phyloP scores from a whole-genome alignment of 2,329 filamentous ascomycete species.

The Aspergillus tubingensis region DNA sequence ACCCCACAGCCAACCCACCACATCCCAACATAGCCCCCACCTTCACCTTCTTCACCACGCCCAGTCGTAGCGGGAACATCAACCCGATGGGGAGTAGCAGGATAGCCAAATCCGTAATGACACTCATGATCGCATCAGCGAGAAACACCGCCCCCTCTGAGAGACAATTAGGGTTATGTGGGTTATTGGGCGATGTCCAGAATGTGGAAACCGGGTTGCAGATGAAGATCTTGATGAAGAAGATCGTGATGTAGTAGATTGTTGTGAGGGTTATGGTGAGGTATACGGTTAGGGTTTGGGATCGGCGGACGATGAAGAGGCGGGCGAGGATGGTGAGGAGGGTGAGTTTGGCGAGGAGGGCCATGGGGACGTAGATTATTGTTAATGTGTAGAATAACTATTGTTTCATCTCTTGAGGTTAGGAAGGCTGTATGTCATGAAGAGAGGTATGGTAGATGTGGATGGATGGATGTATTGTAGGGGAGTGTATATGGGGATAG shows the following conservation, averaged over 20 bases:
- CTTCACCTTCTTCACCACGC: conserved; percentile 15
- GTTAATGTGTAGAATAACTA: conserved; percentile 18
- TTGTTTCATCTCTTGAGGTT: too few relatives aligned
- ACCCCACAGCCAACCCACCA: conserved; percentile 20
- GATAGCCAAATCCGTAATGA: conserved; percentile 20
- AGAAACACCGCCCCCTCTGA: conserved; percentile 15
- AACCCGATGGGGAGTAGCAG: conserved; percentile 16
- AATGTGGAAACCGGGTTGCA: conserved; percentile 20
- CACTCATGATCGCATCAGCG: conserved; percentile 20
- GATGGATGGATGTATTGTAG: too few relatives aligned
- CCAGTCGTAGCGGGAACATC: conserved; percentile 18
- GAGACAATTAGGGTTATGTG: conserved; percentile 10
- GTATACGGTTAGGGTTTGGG: conserved; percentile 14
- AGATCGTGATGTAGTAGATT: conserved; percentile 19
- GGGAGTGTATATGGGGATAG: too few relatives aligned
- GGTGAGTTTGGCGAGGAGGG: conserved; percentile 18
- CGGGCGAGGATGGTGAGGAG: conserved; percentile 17
- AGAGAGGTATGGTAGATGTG: too few relatives aligned
- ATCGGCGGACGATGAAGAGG: conserved; percentile 15
- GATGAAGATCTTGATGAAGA: conserved; percentile 22
- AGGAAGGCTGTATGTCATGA: too few relatives aligned
- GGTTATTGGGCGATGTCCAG: conserved; percentile 9
- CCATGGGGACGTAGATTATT: conserved; percentile 18
- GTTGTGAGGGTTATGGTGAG: conserved; percentile 13
- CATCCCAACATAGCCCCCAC: conserved; percentile 16